Conservation (phyloP, 2,329 filamentous ascomycete genomes). For the Bipolaris sorokiniana region DNA sequence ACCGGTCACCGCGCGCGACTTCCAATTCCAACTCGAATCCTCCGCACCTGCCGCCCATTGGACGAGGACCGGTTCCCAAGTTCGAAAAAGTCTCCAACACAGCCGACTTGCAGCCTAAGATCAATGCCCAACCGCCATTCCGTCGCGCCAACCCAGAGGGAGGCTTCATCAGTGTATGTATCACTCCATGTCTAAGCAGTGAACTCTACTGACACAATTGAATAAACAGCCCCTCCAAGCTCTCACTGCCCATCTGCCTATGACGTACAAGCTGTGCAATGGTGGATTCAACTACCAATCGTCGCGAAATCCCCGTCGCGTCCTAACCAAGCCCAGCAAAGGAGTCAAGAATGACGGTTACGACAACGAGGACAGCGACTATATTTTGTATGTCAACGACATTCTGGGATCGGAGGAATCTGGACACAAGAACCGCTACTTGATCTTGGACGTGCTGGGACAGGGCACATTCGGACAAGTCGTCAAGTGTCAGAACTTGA, state of each 20-base stretch:
- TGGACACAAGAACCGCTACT: slow-evolving; percentile 97
- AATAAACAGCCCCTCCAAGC: slow-evolving; percentile 82
- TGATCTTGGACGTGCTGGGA: slow-evolving; percentile 94
- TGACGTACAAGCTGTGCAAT: slow-evolving; percentile 98
- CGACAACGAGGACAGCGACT: slow-evolving; percentile 98
- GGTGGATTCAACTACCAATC: slow-evolving; percentile 98
- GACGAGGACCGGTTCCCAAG: slow-evolving; percentile 78
- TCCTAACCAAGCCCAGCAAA: slow-evolving; percentile 98
- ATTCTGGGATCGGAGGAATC: slow-evolving; percentile 97
- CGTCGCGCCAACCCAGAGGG: slow-evolving; percentile 94
- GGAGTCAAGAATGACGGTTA: slow-evolving; percentile 98
- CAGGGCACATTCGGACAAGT: slow-evolving; percentile 99
- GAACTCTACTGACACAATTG: slow-evolving; percentile 23
- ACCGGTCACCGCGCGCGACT: slow-evolving; percentile 55
- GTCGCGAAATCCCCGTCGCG: slow-evolving; percentile 90
- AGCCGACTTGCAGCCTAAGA: slow-evolving; percentile 78
- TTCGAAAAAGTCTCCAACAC: slow-evolving; percentile 79
- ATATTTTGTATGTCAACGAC: slow-evolving; percentile 98
- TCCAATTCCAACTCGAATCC: slow-evolving; percentile 52
- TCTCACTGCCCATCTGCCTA: slow-evolving; percentile 87
- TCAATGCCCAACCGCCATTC: slow-evolving; percentile 87
- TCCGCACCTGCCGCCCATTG: slow-evolving; percentile 52
- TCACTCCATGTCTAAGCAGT: not conserved
- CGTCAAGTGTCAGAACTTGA: slow-evolving; percentile 97
- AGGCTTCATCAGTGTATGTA: slow-evolving; percentile 91